These are phyloP conservation scores for Arthrocladium fulminans DNA, from an alignment of 2,329 filamentous ascomycete species.

Conservation along the genomic window DNA sequence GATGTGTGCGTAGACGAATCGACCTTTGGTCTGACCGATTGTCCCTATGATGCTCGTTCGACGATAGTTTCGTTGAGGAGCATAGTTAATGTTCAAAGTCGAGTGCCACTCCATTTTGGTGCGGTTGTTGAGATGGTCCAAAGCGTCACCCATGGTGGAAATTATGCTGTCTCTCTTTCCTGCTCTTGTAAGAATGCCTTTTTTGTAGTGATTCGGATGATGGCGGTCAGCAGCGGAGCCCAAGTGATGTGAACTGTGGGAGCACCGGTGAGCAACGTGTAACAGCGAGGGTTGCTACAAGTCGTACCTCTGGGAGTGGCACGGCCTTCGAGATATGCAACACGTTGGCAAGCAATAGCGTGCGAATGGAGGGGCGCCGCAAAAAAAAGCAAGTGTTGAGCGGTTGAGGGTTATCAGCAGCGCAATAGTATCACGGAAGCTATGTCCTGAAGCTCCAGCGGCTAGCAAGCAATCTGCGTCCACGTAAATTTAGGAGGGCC, in stretches of 20 bases:
- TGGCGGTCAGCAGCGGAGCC: constrained; percentile 8
- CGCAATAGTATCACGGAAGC: background rate
- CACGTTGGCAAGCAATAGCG: constrained; percentile 4
- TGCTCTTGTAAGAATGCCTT: background rate
- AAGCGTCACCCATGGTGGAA: constrained; percentile 55
- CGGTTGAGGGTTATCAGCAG: background rate
- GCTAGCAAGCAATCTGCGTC: too few species aligned
- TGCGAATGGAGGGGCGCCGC: constrained; percentile 1
- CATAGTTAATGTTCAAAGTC: constrained; percentile 80
- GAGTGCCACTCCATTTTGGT: constrained; percentile 62
- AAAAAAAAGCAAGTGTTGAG: constrained; percentile 5
- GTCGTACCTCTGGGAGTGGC: background rate
- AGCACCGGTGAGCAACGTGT: background rate
- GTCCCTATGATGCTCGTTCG: constrained; percentile 98
- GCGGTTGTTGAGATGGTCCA: constrained; percentile 77
- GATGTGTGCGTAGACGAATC: background rate
- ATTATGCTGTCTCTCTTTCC: background rate
- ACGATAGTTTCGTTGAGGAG: constrained; percentile 80
- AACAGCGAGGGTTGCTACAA: background rate
- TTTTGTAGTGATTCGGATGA: background rate
- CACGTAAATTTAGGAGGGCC: background rate
- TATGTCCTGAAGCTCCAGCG: background rate
- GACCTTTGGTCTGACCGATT: constrained; percentile 55
- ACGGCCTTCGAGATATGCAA: background rate
- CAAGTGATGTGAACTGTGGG: background rate